A percentile compares a stretch with the other conserved stretches of the same genome.
Evolutionary conservation across 2,329 filamentous ascomycete genomes (phyloP).

Genomic region (Fusarium torreyae): DNA sequence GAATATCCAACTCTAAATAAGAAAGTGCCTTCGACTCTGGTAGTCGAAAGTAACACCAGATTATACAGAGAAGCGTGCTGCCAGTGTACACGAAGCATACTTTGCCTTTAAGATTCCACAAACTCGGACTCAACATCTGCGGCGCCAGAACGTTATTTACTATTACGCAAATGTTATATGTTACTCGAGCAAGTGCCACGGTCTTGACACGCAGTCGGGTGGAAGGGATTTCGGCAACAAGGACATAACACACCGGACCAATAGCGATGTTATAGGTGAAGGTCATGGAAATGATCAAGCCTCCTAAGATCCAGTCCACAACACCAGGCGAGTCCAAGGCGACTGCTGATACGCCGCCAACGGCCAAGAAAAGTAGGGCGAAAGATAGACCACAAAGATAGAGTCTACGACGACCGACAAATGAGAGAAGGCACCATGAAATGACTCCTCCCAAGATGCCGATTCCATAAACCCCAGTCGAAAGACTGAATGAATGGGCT

Average conservation of each 20-base stretch:
- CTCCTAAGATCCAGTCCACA: conserved; percentile 54
- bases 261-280: conserved; percentile 50
- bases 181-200: conserved; percentile 54
- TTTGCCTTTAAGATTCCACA: conserved; percentile 43
- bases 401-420: conserved; percentile 56
- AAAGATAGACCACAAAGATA: conserved; percentile 55
- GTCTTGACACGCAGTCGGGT: conserved; percentile 57
- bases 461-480: conserved; percentile 56
- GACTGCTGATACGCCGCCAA: conserved; percentile 57
- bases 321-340: conserved; percentile 47
- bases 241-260: conserved; percentile 48
- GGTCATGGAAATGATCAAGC: conserved; percentile 57
- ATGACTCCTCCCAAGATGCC: conserved; percentile 57
- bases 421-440: conserved; percentile 57
- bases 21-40: conserved; percentile 42
- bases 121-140: conserved; percentile 36
- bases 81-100: conserved; percentile 31
- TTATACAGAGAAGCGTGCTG: conserved; percentile 20
- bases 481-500: conserved; percentile 55
- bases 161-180: conserved; percentile 27
- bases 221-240: conserved; percentile 56
- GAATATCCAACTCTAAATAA: conserved; percentile 41
- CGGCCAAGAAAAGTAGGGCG: conserved; percentile 51
- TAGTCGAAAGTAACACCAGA: conserved; percentile 44
- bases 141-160: conserved; percentile 41